phyloP scores from a whole-genome alignment of 1,284 basidiomycete species.

The Malassezia furfur region DNA sequence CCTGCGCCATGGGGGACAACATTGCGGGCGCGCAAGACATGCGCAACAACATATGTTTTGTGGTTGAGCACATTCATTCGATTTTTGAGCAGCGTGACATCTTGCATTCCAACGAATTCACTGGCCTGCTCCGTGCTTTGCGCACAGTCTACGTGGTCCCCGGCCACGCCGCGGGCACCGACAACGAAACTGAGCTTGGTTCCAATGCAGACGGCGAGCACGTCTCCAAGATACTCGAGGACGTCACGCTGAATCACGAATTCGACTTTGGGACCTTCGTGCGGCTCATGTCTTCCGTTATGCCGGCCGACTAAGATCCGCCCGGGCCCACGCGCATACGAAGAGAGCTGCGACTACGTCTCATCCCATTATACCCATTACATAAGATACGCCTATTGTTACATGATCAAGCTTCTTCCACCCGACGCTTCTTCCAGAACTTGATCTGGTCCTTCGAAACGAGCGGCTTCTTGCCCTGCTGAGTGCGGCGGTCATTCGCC shows the following conservation, averaged over 20 bases:
- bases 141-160: neutral
- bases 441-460: constrained; percentile 1
- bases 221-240: too few relatives aligned
- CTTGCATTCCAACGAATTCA: neutral
- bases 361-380: neutral
- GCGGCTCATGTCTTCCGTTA: neutral
- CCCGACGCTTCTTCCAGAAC: neutral
- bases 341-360: too few relatives aligned
- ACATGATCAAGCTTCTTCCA: neutral
- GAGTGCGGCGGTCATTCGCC: too few relatives aligned
- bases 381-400: neutral
- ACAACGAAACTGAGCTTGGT: too few relatives aligned
- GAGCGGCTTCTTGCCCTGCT: neutral
- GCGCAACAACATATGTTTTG: neutral
- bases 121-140: neutral
- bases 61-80: neutral
- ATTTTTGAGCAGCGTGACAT: neutral
- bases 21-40: neutral
- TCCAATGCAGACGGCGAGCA: neutral
- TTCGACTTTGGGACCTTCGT: neutral
- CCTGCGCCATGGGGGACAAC: neutral
- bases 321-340: too few relatives aligned
- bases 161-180: too few relatives aligned
- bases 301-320: neutral
- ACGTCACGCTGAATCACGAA: too few relatives aligned